Conservation (phyloP, 192 early-diverging fungal genomes). For the Backusella australiensis region DNA sequence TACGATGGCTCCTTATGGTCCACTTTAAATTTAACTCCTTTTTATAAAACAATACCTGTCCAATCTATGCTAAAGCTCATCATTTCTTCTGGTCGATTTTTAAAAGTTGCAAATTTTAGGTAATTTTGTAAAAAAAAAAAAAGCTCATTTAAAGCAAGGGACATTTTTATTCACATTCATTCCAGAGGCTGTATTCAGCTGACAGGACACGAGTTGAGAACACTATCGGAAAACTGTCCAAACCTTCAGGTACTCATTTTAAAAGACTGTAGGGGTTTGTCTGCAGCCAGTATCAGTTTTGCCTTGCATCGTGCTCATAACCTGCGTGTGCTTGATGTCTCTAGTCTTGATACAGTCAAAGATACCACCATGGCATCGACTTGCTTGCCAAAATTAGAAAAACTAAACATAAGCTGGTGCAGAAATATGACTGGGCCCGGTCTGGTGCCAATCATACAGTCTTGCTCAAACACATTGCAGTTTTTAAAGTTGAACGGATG, state of each 20-base stretch:
- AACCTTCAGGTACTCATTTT: conserved; percentile 35
- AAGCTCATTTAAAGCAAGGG: not conserved
- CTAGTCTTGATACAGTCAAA: conserved; percentile 42
- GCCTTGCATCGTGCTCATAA: conserved; percentile 35
- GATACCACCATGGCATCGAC: conserved; percentile 39
- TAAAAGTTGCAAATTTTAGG: conserved; percentile 41
- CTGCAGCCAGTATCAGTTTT: conserved; percentile 43
- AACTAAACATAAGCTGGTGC: conserved; percentile 51
- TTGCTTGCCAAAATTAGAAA: conserved; percentile 31
- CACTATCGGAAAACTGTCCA: conserved; percentile 35
- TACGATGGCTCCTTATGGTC: conserved; percentile 41
- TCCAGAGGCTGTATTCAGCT: conserved; percentile 44
- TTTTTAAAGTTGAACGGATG: conserved; percentile 48
- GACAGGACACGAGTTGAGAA: conserved; percentile 26
- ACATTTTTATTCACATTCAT: conserved; percentile 2
- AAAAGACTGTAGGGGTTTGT: conserved; percentile 38
- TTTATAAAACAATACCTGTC: conserved; percentile 35
- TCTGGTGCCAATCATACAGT: conserved; percentile 26
- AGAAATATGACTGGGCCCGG: conserved; percentile 45
- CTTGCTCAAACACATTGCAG: conserved; percentile 35
- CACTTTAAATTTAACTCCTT: conserved; percentile 32
- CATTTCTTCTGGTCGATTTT: conserved; percentile 32
- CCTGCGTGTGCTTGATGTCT: conserved; percentile 42
- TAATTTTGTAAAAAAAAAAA: conserved; percentile 16
- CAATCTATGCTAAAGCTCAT: conserved; percentile 32